A percentile compares a stretch with the other conserved stretches of the same genome.
phyloP scores from a whole-genome alignment of 306 rosid genomes.

The Cucumis sativus region DNA sequence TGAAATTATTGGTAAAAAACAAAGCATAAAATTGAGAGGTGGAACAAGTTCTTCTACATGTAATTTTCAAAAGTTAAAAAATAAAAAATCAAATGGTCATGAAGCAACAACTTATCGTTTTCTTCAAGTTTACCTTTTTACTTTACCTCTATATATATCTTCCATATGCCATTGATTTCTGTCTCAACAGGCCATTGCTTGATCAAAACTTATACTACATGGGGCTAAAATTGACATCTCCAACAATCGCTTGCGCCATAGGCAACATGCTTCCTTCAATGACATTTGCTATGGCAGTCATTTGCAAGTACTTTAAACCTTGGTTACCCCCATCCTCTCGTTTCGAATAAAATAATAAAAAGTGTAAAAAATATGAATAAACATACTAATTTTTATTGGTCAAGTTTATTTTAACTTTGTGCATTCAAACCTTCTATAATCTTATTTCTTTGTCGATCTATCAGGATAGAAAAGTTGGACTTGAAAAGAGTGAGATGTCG shows the following conservation, averaged over 20 bases:
- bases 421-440: not conserved
- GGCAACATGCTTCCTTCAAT: slow-evolving; percentile 87
- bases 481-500: slow-evolving; percentile 42
- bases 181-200: slow-evolving; percentile 57
- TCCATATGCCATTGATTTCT: not conserved
- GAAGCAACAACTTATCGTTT: too few relatives aligned
- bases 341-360: not conserved
- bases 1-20: too few relatives aligned
- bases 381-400: not conserved
- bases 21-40: too few relatives aligned
- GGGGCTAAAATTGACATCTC: slow-evolving; percentile 73
- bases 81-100: not conserved
- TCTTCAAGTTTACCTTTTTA: not conserved
- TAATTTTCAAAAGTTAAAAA: too few relatives aligned
- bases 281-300: slow-evolving; percentile 77
- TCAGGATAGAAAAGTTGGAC: slow-evolving; percentile 72
- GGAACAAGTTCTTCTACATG: too few relatives aligned
- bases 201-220: slow-evolving; percentile 84
- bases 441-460: not conserved
- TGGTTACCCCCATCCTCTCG: not conserved
- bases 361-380: not conserved
- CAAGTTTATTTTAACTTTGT: not conserved
- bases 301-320: slow-evolving; percentile 41
- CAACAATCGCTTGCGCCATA: slow-evolving; percentile 82
- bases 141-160: not conserved